A percentile compares a stretch with the other conserved stretches of the same genome.
Evolutionary conservation across 2,329 filamentous ascomycete genomes (phyloP).

Genomic region (Pseudocercospora fuligena): DNA sequence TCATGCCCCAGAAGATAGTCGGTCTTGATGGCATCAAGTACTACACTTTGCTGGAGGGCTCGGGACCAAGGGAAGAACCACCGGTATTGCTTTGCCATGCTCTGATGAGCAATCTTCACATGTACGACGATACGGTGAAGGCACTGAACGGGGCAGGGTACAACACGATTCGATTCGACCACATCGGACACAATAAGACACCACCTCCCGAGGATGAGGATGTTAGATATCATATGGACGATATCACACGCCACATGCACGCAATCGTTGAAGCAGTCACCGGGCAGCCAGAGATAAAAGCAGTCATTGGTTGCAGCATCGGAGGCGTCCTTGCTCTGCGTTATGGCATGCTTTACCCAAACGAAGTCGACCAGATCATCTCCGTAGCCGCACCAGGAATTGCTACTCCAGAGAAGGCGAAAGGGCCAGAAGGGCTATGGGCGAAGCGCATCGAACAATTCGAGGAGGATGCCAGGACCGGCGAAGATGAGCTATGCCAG

Average conservation of each 20-base stretch:
- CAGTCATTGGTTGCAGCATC: conserved; percentile 37
- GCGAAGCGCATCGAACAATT: conserved; percentile 32
- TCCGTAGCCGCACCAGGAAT: conserved; percentile 37
- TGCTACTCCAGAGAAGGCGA: conserved; percentile 24
- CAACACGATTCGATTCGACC: conserved; percentile 37
- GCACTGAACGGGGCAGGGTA: conserved; percentile 33
- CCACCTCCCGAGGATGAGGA: conserved; percentile 17
- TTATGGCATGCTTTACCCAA: conserved; percentile 36
- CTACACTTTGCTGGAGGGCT: conserved; percentile 32
- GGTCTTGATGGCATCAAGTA: conserved; percentile 35
- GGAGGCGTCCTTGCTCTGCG: conserved; percentile 36
- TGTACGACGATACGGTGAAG: conserved; percentile 35
- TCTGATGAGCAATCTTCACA: conserved; percentile 37
- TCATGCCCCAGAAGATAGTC: conserved; percentile 20
- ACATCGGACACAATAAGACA: conserved; percentile 36
- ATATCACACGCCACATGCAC: conserved; percentile 35
- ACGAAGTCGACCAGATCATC: conserved; percentile 30
- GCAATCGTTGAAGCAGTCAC: conserved; percentile 27
- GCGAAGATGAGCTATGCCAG: conserved; percentile 27
- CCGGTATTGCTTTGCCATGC: conserved; percentile 36
- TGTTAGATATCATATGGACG: conserved; percentile 31
- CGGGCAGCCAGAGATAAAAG: conserved; percentile 24
- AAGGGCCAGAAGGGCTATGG: conserved; percentile 30
- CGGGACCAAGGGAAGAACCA: conserved; percentile 15
- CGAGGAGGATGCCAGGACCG: conserved; percentile 25